Evolutionary conservation across 2,329 filamentous ascomycete species (phyloP), one percentile per base, ranked within the genome.

Genomic region (Aspergillus fumigatus): DNA sequence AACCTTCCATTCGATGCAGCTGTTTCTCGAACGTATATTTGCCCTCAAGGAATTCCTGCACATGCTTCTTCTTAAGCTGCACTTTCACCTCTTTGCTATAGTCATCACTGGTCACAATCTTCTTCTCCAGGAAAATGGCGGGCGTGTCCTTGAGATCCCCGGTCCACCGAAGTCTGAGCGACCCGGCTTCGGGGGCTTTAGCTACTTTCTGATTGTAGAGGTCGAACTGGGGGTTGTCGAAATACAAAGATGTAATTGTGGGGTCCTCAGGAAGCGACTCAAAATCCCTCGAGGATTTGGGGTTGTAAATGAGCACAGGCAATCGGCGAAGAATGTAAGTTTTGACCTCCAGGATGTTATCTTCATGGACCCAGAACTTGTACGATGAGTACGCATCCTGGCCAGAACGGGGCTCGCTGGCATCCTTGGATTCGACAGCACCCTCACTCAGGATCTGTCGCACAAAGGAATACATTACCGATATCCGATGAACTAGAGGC

Each of bases 291-390:
- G 90, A 86, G 1, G 88, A 67, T 65, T 92, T 88, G 48, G 94
- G 88, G 71, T 94, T 97, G 76, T 97, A 99, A 23, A 99, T 88
- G 17, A 99, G 86, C 29, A 95, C 86, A 1, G 94, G 94, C 23
- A 99, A 82, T 56, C 90, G 90, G 60, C 94, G 90, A 32, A 97
- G 84, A 59, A 99, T 95, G 67, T 91, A 87, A 4, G 94, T 97
- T 82, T 97, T 97, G 72, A 97, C 91, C 77, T 99, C 94, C 64
- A 97, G 85, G 27, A 97, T 80, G 75, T 99, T 97, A 68, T 99
- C 94, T 32, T 86, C 84, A 73, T 99, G 94, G 5, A 99, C 88
- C 94, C 94, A 99, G 79, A 96, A 97, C 75, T 96, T 97, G 76
- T 93, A 86, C 3, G 92, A 91, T 21, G 84, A 90, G 72, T 95